phyloP scores from a whole-genome alignment of 768 basidiomycete species.

The Mycena maculata region DNA sequence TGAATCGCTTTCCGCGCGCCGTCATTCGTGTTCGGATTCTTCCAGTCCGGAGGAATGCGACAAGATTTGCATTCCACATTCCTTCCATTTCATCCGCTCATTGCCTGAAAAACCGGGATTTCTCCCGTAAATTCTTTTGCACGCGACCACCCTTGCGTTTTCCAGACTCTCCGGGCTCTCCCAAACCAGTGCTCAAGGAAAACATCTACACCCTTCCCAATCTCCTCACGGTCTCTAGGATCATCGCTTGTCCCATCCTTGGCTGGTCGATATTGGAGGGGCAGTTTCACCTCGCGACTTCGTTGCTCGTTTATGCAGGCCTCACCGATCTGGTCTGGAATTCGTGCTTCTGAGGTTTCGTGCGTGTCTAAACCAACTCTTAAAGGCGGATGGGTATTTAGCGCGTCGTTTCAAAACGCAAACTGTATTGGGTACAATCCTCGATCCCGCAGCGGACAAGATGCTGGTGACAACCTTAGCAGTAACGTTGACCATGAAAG shows the following conservation, averaged over 20 bases:
- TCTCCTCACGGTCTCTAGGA: conserved; percentile 86
- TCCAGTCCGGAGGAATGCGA: background rate
- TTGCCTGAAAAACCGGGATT: background rate
- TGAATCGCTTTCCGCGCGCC: conserved; percentile 20
- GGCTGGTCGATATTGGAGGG: conserved; percentile 90
- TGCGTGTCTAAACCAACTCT: conserved; percentile 15
- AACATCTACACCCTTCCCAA: conserved; percentile 98
- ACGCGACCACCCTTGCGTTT: conserved; percentile 27
- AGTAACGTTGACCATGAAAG: conserved; percentile 84
- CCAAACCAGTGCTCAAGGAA: conserved; percentile 65
- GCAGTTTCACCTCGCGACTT: conserved; percentile 84
- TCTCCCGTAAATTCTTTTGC: conserved; percentile 24
- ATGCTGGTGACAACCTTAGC: conserved; percentile 94
- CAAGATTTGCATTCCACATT: background rate
- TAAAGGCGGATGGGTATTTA: conserved; percentile 90
- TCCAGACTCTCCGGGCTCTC: conserved; percentile 32
- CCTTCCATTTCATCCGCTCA: background rate
- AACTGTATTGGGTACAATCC: conserved; percentile 92
- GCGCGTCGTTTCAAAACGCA: conserved; percentile 89
- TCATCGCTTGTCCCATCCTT: conserved; percentile 90
- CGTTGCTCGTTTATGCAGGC: conserved; percentile 90
- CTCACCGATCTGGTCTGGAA: conserved; percentile 86
- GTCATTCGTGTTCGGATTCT: background rate
- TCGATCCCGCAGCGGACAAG: conserved; percentile 99
- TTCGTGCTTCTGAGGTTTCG: conserved; percentile 25